Evolutionary conservation across 257 asterid genomes (phyloP), one percentile per base, ranked within the genome.

Genomic region (Scutellaria galericulata): DNA sequence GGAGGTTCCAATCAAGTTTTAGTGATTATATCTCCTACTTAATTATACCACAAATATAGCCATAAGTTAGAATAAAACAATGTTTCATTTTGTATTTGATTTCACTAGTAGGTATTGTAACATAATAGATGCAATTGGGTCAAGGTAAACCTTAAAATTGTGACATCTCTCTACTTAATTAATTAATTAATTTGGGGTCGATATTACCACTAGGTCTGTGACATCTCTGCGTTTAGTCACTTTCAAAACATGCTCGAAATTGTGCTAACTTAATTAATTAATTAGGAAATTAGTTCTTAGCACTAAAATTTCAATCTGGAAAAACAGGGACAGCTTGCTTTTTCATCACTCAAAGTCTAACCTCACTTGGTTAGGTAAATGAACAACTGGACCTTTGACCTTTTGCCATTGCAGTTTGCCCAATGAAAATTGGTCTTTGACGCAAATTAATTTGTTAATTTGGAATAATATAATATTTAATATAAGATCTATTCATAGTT

Each of bases 241-340:
- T 75, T 61, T 80, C 76, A 13, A 62, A 72, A 72, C 78, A 80
- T 80, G 78, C 78, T 76, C 63, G 40, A 59, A 52, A 40, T 41
- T 65, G 70, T n/a, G 52, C 31, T 56, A 45, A 12, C 7, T 10
- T 14, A 24, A 9, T 51, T 27, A 24, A 9, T 51, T 27, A 22
- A 53, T 35, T 8, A 64, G 40, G 18, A 7, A 66, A 46, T 53
- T 24, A 58, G 46, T 46, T 69, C 48, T 22, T 7, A 67, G 56
- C 66, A 39, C 47, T 6, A 14, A 51, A 39, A 4, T 13, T 39
- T 48, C 45, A 18, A 69, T 60, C 65, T 24, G 46, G 55, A 63
- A 53, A 72, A 40, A 40, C 56, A 68, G 12, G 24, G 45, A 42
- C 44, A 52, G 51, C 67, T 81, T 70, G 75, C 80, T 82, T 72